Evolutionary conservation across 106 monocot species (phyloP).

Genomic region (Iris macrosiphon): DNA sequence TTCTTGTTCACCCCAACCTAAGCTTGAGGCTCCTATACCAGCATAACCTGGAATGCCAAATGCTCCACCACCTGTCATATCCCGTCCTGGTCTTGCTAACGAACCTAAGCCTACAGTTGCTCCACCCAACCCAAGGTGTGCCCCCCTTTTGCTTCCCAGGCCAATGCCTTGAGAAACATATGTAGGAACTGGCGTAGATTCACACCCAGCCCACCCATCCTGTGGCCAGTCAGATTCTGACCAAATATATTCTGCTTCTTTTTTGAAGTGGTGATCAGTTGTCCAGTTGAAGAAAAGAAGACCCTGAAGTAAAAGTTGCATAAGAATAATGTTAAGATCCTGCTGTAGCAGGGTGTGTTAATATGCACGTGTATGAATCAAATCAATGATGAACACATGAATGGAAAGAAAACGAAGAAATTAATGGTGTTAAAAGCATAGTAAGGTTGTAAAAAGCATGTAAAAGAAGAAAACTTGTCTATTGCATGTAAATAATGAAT

Average conservation of each 20-base stretch:
- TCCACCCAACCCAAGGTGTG: slow-evolving; percentile 62
- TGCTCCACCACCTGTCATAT: slow-evolving; percentile 75
- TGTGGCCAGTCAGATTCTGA: slow-evolving; percentile 78
- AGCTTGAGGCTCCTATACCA: slow-evolving; percentile 77
- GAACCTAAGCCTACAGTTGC: slow-evolving; percentile 40
- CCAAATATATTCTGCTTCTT: slow-evolving; percentile 62
- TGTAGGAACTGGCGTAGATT: slow-evolving; percentile 58
- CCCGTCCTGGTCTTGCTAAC: slow-evolving; percentile 64
- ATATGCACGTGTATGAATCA: too few species aligned
- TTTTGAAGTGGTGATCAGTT: slow-evolving; percentile 12
- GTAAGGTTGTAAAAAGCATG: too few species aligned
- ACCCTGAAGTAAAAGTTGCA: slow-evolving; percentile 41
- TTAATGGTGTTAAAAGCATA: too few species aligned
- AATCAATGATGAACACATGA: too few species aligned
- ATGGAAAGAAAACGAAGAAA: too few species aligned
- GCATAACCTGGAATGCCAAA: slow-evolving; percentile 99
- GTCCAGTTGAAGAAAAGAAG: slow-evolving; percentile 71
- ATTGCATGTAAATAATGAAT: too few species aligned
- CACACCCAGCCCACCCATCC: slow-evolving; percentile 66
- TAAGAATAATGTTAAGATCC: too few species aligned
- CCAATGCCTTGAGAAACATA: slow-evolving; percentile 60
- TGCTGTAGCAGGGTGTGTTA: too few species aligned
- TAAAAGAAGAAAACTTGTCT: too few species aligned
- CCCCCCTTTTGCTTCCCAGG: slow-evolving; percentile 52
- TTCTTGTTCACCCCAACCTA: slow-evolving; percentile 77